phyloP scores from a whole-genome alignment of 495 filamentous ascomycete genomes.

The Chlorociboria aeruginascens region DNA sequence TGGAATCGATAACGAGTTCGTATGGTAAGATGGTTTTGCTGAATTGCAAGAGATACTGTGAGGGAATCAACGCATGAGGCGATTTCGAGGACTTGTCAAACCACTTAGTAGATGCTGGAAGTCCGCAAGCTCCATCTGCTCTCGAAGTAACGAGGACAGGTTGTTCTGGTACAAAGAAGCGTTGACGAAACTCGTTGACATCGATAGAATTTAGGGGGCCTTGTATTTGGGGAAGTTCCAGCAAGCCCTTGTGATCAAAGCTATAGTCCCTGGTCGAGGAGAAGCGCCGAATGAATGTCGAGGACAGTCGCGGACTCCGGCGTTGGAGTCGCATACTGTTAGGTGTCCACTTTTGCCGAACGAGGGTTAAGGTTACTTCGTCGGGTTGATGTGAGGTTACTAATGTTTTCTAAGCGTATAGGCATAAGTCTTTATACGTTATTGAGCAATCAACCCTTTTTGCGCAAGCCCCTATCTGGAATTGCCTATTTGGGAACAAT shows the following conservation, averaged over 20 bases:
- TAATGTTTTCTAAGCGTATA: no score
- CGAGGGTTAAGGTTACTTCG: background rate
- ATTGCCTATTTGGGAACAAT: no score
- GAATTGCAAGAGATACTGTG: conserved; percentile 11
- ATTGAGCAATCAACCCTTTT: no score
- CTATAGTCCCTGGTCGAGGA: background rate
- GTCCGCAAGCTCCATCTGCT: background rate
- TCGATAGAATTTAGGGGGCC: conserved; percentile 8
- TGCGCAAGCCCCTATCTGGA: no score
- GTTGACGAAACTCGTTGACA: conserved; percentile 13
- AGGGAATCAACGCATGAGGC: background rate
- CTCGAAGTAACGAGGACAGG: conserved; percentile 16
- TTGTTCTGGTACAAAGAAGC: conserved; percentile 16
- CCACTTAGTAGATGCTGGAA: conserved; percentile 17
- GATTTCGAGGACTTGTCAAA: conserved; percentile 1
- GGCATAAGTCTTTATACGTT: no score
- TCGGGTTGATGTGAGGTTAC: no score
- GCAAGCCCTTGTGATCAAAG: no score
- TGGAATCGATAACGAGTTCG: conserved; percentile 7
- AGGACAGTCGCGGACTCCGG: background rate
- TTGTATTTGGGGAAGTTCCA: background rate
- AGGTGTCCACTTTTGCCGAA: background rate
- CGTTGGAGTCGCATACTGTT: background rate
- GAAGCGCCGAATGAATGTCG: background rate
- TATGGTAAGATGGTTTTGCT: conserved; percentile 16